Evolutionary conservation across 2,329 filamentous ascomycete genomes (phyloP).

Genomic region (Penicillium freii): DNA sequence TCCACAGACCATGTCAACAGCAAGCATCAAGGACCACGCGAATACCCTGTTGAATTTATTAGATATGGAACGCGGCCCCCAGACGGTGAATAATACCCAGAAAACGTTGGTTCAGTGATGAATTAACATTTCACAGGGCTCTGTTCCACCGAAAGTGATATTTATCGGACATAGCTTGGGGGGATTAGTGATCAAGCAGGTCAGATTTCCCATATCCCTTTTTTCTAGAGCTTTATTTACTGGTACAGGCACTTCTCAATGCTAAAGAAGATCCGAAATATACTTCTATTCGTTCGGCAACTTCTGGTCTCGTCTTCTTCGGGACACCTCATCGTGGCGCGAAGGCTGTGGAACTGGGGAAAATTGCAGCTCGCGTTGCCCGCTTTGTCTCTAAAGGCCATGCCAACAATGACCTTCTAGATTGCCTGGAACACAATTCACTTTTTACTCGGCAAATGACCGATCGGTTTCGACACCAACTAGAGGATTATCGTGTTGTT

Average conservation of each 20-base stretch:
- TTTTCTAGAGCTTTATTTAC: not conserved
- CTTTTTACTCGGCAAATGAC: constrained; percentile 35
- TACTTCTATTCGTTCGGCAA: constrained; percentile 32
- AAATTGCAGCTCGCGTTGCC: constrained; percentile 35
- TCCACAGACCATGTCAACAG: constrained; percentile 34
- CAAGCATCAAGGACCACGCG: constrained; percentile 36
- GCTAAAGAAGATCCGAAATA: constrained; percentile 38
- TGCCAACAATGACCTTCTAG: constrained; percentile 31
- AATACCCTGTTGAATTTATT: constrained; percentile 35
- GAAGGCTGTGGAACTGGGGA: constrained; percentile 34
- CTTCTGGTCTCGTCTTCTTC: constrained; percentile 37
- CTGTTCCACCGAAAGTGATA: constrained; percentile 29
- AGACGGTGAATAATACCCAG: constrained; percentile 16
- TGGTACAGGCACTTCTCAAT: constrained; percentile 31
- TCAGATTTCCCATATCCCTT: constrained; percentile 1
- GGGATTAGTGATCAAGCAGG: constrained; percentile 34
- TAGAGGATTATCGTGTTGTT: constrained; percentile 36
- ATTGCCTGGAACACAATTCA: constrained; percentile 32
- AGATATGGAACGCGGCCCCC: constrained; percentile 31
- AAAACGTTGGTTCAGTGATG: no score
- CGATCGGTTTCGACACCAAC: constrained; percentile 34
- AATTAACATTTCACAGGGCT: constrained; percentile 2
- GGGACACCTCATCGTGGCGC: constrained; percentile 37
- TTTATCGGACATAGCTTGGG: constrained; percentile 35
- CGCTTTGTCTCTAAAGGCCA: constrained; percentile 33